Base-by-base conservation (phyloP, 805 yeast species). In the Pichia gijzeniarum region DNA sequence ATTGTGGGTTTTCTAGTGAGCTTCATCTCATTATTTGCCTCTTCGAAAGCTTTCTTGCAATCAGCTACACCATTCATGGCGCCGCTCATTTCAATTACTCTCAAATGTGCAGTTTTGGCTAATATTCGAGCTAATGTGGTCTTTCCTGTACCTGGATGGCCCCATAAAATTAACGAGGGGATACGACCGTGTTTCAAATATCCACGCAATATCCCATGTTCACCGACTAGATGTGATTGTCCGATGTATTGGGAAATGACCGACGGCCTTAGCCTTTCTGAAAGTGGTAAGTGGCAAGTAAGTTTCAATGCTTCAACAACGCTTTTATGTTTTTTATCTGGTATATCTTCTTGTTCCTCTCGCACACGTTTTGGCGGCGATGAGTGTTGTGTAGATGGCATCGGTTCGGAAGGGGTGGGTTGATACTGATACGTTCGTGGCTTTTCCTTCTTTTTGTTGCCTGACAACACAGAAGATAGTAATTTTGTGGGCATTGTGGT, bases 91-190 rank as follows among this genome's bases (percentile, higher is more conserved):
- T 90, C 97, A 3, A 85, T 72, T 58, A 88, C 80, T 38, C 80
- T 69, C 38, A 79, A 69, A 37, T 70, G 68, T 2, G 78, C 66
- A n/a, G 70, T 65, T 14, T 65, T 57, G 0, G 89, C 81, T n/a
- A 85, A 64, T 31, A 82, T 73, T 35, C 74, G 53, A 3, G 69
- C 69, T 22, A 93, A 60, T 0, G 96, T 83, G 0, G 99, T 93
- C 59, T 93, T 93, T 71, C 93, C 91, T 3, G 88, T 90, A 0
- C 99, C 99, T 2, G 97, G 95, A 1, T 95, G 95, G 0, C 99
- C 99, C 85, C 93, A 85, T 5, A 93, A 65, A 2, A 93, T 79
- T 79, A 93, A 73, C 0, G 96, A 88, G 1, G 97, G 97, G 7
- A 85, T 68, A 39, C 71, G 68, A n/a, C 82, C 77, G 63, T 74